Conservation (phyloP, 2,329 filamentous ascomycete genomes). For the Microdochium trichocladiopsis region DNA sequence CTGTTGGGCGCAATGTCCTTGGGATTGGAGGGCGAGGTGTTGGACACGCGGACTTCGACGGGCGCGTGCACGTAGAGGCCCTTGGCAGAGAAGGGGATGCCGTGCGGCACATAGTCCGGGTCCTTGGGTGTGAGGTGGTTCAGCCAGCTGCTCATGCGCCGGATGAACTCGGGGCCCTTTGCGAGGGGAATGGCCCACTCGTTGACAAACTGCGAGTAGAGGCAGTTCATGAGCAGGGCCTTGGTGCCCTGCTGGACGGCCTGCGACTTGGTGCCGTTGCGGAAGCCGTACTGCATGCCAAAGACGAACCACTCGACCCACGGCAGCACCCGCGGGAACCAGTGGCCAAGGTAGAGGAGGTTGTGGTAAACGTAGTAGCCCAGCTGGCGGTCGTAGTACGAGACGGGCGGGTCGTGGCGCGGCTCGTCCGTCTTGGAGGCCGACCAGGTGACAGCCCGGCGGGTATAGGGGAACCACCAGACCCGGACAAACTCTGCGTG, state of each 20-base stretch:
- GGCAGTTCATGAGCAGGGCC: constrained; percentile 90
- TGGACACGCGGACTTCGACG: constrained; percentile 80
- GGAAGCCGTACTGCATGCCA: constrained; percentile 94
- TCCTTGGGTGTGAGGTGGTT: constrained; percentile 57
- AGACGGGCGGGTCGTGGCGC: constrained; percentile 49
- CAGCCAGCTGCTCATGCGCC: constrained; percentile 79
- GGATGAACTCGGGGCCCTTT: constrained; percentile 81
- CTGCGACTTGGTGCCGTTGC: constrained; percentile 56
- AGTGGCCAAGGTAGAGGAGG: constrained; percentile 73
- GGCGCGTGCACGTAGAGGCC: constrained; percentile 83
- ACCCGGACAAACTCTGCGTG: constrained; percentile 83
- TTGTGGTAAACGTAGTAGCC: constrained; percentile 92
- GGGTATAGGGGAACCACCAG: constrained; percentile 96
- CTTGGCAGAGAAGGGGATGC: constrained; percentile 74
- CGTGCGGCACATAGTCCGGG: constrained; percentile 52
- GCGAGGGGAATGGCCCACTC: constrained; percentile 91
- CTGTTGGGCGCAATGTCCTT: constrained; percentile 5
- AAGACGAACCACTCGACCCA: constrained; percentile 96
- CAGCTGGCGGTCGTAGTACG: constrained; percentile 74
- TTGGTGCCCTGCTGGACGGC: constrained; percentile 74
- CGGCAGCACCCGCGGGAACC: constrained; percentile 71
- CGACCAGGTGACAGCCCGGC: constrained; percentile 81
- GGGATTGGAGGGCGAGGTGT: constrained; percentile 45
- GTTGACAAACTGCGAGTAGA: constrained; percentile 98
- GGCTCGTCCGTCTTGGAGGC: constrained; percentile 70